Base-by-base conservation (phyloP, 2,329 filamentous ascomycete species). In the Scleromitrula shiraiana region DNA sequence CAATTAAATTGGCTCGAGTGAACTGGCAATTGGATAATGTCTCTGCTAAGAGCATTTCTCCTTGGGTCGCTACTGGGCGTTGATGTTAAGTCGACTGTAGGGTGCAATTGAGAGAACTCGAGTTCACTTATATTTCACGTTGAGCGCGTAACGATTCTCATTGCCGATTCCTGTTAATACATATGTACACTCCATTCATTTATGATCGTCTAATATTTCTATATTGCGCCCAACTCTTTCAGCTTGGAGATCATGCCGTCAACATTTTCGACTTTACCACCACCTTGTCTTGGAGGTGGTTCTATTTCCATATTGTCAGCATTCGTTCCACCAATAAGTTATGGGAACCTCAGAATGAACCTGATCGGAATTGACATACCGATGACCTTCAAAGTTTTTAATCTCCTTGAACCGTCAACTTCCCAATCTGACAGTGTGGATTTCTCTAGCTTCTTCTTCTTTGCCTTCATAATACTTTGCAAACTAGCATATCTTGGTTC, bases 381-480 rank as follows among this genome's bases (percentile, higher is more conserved):
- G 41, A 78, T 80, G 56, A 98, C 90, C 77, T 93, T 93, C 59
- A 97, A 63, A 46, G 88, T 86, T 80, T 93, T 95, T 66, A 98
- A 69, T 61, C 90, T 77, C 69, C 77, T 82, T 66, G 77, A 76
- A 44, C 78, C 78, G 60, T 89, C 82, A 36, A 95, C 70, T 2
- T 86, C 88, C 67, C 86, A 85, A 64, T 98, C 93, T 49, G 73
- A 77, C 66, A 96, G 67, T 56, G 78, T 88, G 77, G 88, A 85
- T 84, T 96, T 97, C 62, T 93, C 88, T 60, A 98, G 64, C 64
- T 87, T 87, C 85, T 98, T 98, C 86, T 97, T 98, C 85, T 98
- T 98, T 45, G 93, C 93, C 83, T 97, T 98, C 93, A 98, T 98
- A 57, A 98, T 97, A 66, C 97, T 97, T 42, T 90, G 91, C 78